These are phyloP conservation scores for Sergeia podlipaevii DNA, from an alignment of 208 protist species.

Conservation along the genomic window DNA sequence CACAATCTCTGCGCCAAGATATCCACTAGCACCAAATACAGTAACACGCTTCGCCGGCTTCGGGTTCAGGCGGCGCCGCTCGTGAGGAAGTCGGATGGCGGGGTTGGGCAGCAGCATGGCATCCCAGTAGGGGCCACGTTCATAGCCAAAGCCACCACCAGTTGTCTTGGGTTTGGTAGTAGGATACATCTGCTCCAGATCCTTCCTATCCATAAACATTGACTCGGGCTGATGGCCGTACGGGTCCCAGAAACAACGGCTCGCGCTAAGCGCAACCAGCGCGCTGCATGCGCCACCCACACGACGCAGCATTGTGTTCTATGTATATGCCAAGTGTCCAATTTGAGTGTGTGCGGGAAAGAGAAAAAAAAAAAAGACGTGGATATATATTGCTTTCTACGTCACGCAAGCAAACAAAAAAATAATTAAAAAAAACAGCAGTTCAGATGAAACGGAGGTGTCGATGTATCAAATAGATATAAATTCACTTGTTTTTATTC, in stretches of 20 bases:
- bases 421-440: slow-evolving; percentile 2
- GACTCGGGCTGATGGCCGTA: slow-evolving; percentile 87
- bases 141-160: slow-evolving; percentile 87
- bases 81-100: slow-evolving; percentile 82
- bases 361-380: neutral
- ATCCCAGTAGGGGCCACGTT: slow-evolving; percentile 85
- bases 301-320: no score
- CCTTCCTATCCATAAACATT: slow-evolving; percentile 88
- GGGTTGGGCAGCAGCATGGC: slow-evolving; percentile 89
- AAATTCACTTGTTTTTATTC: no score
- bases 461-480: no score
- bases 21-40: slow-evolving; percentile 85
- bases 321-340: no score
- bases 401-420: neutral
- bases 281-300: no score
- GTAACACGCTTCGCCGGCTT: slow-evolving; percentile 87
- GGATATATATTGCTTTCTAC: neutral
- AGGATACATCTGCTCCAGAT: slow-evolving; percentile 89
- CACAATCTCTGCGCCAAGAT: slow-evolving; percentile 87
- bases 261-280: slow-evolving; percentile 13
- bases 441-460: no score
- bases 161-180: slow-evolving; percentile 86
- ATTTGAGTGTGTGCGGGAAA: no score
- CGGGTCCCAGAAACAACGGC: slow-evolving; percentile 80
- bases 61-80: slow-evolving; percentile 84